These are phyloP conservation scores for Talaromyces wortmannii DNA, from an alignment of 495 filamentous ascomycete species.

Conservation along the genomic window DNA sequence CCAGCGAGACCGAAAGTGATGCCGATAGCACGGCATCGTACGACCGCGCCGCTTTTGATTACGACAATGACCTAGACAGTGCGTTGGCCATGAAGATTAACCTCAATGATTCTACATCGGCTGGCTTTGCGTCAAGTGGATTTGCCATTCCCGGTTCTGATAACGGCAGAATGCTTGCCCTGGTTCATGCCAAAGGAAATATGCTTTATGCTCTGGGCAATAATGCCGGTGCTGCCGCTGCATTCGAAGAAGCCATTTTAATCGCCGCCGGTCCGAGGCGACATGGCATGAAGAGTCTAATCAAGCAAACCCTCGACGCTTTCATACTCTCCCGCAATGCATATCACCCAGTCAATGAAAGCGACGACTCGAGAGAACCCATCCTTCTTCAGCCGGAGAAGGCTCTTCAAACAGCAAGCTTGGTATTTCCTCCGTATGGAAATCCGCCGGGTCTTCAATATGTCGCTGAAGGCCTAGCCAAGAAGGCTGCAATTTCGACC, in stretches of 20 bases:
- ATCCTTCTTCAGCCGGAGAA: conserved; percentile 77
- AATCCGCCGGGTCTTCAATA: conserved; percentile 78
- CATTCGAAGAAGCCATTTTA: conserved; percentile 92
- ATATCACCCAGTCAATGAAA: conserved; percentile 16
- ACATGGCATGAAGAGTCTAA: conserved; percentile 70
- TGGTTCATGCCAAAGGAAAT: conserved; percentile 96
- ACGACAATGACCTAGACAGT: conserved; percentile 39
- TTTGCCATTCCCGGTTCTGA: conserved; percentile 82
- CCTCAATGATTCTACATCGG: conserved; percentile 21
- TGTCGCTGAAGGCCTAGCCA: conserved; percentile 63
- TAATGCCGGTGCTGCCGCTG: conserved; percentile 72
- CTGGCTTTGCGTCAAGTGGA: conserved; percentile 74
- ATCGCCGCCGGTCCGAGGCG: conserved; percentile 73
- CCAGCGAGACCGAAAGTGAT: conserved; percentile 49
- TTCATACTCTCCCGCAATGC: conserved; percentile 40
- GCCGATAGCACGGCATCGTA: conserved; percentile 46
- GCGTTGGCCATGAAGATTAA: conserved; percentile 15
- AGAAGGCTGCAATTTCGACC: conserved; percentile 80
- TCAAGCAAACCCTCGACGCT: conserved; percentile 71
- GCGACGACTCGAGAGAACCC: conserved; percentile 40
- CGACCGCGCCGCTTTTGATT: conserved; percentile 53
- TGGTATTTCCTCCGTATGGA: conserved; percentile 75
- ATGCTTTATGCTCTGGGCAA: conserved; percentile 93
- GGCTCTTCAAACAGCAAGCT: conserved; percentile 74
- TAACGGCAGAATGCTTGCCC: conserved; percentile 85